Evolutionary conservation across 352 stramenopile genomes (phyloP), one percentile per base, ranked within the genome.

Genomic region (Phytophthora constricta): DNA sequence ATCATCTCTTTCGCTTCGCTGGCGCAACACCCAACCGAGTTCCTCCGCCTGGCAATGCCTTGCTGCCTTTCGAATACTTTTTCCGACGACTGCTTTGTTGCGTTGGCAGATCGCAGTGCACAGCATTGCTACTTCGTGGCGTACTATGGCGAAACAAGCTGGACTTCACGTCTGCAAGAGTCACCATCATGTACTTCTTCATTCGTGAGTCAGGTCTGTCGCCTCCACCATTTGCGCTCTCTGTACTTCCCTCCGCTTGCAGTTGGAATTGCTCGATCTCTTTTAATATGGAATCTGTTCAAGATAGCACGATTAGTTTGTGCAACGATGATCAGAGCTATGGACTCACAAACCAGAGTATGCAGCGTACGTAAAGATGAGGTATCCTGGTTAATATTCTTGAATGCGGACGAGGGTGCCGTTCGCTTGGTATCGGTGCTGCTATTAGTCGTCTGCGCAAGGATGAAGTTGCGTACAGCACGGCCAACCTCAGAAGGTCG

Each of bases 151-250:
- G 74, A 13, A 72, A n/a, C 3, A 80, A 54, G 2, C 68, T 62
- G 10, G 74, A 62, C 52, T 80, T 84, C 7, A 86, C 62, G 56
- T 85, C 65, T 26, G 76, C 70, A 8, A 89, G 59, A 20, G 82
- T 89, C 46, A 87, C 79, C 45, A 84, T 73, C 17, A 77, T 62
- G 53, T 85, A 89, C n/a, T 74, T 82, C 37, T 56, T 73, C 13
- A 37, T 31, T 11, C 64, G 52, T 25, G 28, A 33, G 8, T 68
- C 53, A 2, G 27, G 14, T 42, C 26, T 63, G 17, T 14, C n/a
- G n/a, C 68, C 63, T 28, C 34, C 25, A 61, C 57, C 49, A 69
- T 63, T 76, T 9, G 16, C 47, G 25, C 53, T 62, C 25, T 72
- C 57, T 22, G 11, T 42, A 17, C n/a, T 59, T 27, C 47, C 63